Evolutionary conservation across 2,329 filamentous ascomycete genomes (phyloP).

Genomic region (Arthrobotrys sphaeroides): DNA sequence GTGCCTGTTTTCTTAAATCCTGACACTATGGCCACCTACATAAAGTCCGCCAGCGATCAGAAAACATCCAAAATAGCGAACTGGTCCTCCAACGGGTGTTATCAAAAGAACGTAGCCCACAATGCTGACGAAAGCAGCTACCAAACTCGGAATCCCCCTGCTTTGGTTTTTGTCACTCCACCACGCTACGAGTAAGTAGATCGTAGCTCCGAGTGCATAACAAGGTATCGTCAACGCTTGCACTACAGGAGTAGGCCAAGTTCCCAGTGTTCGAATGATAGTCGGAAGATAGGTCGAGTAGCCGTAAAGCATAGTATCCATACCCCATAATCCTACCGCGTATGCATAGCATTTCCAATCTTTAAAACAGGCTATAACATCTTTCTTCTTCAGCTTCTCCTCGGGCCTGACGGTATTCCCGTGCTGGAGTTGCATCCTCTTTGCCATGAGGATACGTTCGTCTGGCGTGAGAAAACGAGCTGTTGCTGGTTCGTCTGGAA

Average conservation of each 20-base stretch:
- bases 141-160: constrained; percentile 72
- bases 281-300: constrained; percentile 81
- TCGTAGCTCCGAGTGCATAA: constrained; percentile 76
- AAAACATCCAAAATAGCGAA: constrained; percentile 79
- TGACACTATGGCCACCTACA: constrained; percentile 42
- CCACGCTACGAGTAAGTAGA: constrained; percentile 73
- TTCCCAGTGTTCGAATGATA: constrained; percentile 76
- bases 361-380: constrained; percentile 73
- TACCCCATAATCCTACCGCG: constrained; percentile 72
- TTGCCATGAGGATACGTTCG: constrained; percentile 69
- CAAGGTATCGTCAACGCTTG: constrained; percentile 82
- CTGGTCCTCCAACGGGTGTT: constrained; percentile 69
- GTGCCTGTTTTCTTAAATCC: constrained; percentile 63
- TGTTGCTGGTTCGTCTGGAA: constrained; percentile 74
- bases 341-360: constrained; percentile 78
- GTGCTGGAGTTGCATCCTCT: constrained; percentile 52
- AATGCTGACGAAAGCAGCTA: constrained; percentile 72
- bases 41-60: constrained; percentile 79
- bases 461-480: constrained; percentile 70
- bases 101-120: constrained; percentile 76
- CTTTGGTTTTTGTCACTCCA: constrained; percentile 74
- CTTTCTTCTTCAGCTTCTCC: constrained; percentile 68
- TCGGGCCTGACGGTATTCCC: constrained; percentile 60
- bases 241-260: constrained; percentile 71
- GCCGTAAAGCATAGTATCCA: constrained; percentile 80